Base-by-base conservation (phyloP, 306 rosid species). In the Mimosa pudica region DNA sequence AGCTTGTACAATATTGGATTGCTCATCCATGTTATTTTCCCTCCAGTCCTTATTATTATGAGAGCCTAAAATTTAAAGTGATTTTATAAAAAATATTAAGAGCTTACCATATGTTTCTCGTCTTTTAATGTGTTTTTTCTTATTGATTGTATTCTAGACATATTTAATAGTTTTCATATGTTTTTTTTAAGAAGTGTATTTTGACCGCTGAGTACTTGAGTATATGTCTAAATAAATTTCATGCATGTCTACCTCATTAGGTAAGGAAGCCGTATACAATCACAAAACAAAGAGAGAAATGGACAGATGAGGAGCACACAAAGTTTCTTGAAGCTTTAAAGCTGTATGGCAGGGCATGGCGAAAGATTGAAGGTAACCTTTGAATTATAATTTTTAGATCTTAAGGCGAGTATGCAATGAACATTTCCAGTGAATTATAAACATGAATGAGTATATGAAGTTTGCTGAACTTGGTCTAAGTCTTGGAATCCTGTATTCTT, bases 261-360 rank as follows among this genome's bases (percentile, higher is more conserved):
- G 89, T 60, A 47, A 92, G 98, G 83, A 94, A 94, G 62, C 94
- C 96, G 2, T 94, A 94, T 84, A 90, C 98, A 10, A 89, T 94
- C 81, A 87, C 94, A 0, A 94, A 94, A 71, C 97, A 94, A 67
- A 81, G 98, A 78, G 98, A 94, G 80, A 79, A 90, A 49, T 94
- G 98, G 98, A 90, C 93, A 5, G 94, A 94, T 80, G 97, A 94
- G 80, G 98, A 94, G 82, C 98, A 94, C 35, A 84, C 86, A 69
- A 94, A 85, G 70, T 92, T 94, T 81, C 88, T 94, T 38, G 98
- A 94, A 67, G 97, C 98, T 64, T 79, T 94, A 13, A 94, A 90
- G 85, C 78, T 94, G 33, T 83, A 89, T 46, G 96, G 98, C 20
- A 88, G 98, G 10, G 96, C 94, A 1, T 94, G 98, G 98, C 87